Conservation (phyloP, 192 early-diverging fungal species). For the Coemansia biformis region DNA sequence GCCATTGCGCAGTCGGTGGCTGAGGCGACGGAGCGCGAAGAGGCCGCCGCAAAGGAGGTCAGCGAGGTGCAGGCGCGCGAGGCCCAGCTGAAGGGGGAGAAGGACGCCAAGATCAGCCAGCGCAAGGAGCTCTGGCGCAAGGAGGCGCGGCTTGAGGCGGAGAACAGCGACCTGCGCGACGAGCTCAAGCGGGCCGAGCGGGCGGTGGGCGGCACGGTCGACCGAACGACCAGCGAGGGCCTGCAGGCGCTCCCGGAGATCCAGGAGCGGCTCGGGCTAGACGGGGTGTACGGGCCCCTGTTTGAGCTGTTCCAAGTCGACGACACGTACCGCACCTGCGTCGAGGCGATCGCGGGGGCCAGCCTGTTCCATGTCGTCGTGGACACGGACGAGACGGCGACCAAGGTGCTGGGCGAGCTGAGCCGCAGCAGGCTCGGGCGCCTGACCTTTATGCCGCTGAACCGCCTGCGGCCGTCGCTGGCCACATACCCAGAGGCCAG, state of each 20-base stretch:
- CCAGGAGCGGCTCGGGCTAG: conserved; percentile 56
- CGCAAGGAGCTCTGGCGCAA: conserved; percentile 85
- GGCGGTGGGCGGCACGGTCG: conserved; percentile 67
- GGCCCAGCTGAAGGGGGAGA: conserved; percentile 31
- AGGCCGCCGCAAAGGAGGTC: conserved; percentile 17
- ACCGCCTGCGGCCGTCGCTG: conserved; percentile 64
- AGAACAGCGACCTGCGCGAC: conserved; percentile 62
- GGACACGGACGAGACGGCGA: conserved; percentile 87
- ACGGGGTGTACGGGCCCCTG: conserved; percentile 84
- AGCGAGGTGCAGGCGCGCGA: conserved; percentile 42
- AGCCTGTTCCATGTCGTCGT: conserved; percentile 97
- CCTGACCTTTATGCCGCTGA: conserved; percentile 94
- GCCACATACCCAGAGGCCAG: conserved; percentile 59
- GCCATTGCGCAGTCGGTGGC: conserved; percentile 20
- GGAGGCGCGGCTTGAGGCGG: conserved; percentile 67
- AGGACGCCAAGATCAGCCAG: conserved; percentile 30
- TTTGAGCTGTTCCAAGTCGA: conserved; percentile 91
- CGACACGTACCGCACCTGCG: conserved; percentile 73
- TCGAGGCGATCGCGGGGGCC: conserved; percentile 79
- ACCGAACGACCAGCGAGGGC: conserved; percentile 77
- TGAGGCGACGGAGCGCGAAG: conserved; percentile 21
- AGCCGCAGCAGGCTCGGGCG: conserved; percentile 63
- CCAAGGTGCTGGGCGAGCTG: conserved; percentile 56
- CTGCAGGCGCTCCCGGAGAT: conserved; percentile 68
- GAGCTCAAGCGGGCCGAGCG: conserved; percentile 73